Base-by-base conservation (phyloP, 352 stramenopile species). In the Pythium diclinum region DNA sequence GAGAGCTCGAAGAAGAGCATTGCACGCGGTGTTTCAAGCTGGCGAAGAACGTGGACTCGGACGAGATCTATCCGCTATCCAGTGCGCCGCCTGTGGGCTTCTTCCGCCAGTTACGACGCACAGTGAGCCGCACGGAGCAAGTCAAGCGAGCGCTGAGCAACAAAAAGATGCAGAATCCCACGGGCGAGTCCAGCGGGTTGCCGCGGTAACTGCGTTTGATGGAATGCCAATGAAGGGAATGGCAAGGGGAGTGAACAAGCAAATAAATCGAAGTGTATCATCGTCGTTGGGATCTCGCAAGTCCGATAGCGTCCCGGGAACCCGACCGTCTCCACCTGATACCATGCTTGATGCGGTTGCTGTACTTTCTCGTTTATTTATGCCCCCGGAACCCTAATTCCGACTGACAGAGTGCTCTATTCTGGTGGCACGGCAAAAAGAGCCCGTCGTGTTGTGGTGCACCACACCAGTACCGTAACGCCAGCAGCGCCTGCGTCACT, bases 1-100 rank as follows among this genome's bases (percentile, higher is more conserved):
- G 79, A 3, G 88, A 97, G 64, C 73, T 97, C 3, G 75, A 91
- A 57, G 81, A 93, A 28, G 82, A 93, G 47, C 85, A 94, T 68
- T 94, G 85, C 58, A 75, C 82, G 34, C 81, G 85, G 2, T 89
- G 81, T 59, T 91, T 89, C 65, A 81, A 83, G 16, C 67, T 96
- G 19, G 79, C 75, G 56, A 91, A 95, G 59, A 82, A 90, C 30
- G 73, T 89, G 8, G 80, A 89, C 58, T 59, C 72, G 3, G 85
- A 92, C 36, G 83, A 91, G 16, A 73, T 89, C 46, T 94, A 91
- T 56, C 82, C 85, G 10, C 74, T 88, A 30, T 88, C 79, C 0
- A 69, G 63, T 28, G 62, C 79, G 2, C 74, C 79, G 60, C 75
- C 73, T 7, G 79, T 88, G 30, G 74, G 81, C 9, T 88, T 89